Percentiles rank a stretch among this genome's conserved stretches.
phyloP scores from a whole-genome alignment of 2,329 filamentous ascomycete genomes.

The Metarhizium humberi region DNA sequence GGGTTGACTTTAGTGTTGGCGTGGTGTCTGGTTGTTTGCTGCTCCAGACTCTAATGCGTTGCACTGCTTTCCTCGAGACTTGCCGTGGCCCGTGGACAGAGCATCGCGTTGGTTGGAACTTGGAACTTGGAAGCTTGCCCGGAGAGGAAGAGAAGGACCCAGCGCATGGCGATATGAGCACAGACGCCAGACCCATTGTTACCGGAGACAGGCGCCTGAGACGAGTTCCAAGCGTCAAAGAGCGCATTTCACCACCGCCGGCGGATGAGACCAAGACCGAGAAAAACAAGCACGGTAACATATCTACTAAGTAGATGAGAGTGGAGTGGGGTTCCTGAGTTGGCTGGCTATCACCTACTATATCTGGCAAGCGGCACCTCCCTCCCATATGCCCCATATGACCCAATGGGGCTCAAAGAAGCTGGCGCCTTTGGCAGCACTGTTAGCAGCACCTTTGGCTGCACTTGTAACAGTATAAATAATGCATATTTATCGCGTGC shows the following conservation, averaged over 20 bases:
- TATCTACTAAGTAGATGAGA: background rate
- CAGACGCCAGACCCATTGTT: background rate
- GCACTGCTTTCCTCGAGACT: background rate
- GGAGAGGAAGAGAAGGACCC: background rate
- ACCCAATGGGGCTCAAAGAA: background rate
- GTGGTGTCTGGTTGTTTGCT: background rate
- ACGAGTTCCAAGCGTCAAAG: background rate
- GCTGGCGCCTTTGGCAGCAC: too few relatives aligned
- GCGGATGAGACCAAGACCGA: background rate
- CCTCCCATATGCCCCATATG: too few relatives aligned
- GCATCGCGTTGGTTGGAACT: background rate
- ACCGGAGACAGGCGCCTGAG: background rate
- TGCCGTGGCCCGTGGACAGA: background rate
- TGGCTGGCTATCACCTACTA: background rate
- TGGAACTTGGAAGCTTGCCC: too few relatives aligned
- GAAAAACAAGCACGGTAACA: background rate
- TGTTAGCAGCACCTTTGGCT: too few relatives aligned
- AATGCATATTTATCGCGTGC: too few relatives aligned
- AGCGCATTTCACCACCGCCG: background rate
- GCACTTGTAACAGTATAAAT: too few relatives aligned
- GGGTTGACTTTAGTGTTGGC: background rate
- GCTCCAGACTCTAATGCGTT: background rate
- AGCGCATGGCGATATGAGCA: background rate
- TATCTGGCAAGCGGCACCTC: slow-evolving; percentile 1
- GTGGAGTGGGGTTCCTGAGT: background rate